Conservation (phyloP, 148 eudicot genomes). For the Pouteria glomerata region DNA sequence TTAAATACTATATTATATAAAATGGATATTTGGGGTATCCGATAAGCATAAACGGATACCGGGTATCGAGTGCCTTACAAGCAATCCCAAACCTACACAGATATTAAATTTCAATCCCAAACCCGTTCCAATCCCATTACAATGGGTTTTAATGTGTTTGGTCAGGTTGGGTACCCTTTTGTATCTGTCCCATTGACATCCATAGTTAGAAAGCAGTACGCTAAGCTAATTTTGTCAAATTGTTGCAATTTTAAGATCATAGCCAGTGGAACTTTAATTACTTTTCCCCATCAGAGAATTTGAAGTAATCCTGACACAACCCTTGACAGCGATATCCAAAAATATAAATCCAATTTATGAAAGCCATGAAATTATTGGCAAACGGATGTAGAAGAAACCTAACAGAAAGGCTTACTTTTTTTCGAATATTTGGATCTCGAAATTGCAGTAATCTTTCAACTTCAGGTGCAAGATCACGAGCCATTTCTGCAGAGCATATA, state of each 20-base stretch:
- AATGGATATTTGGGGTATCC: no score
- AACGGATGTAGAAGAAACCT: background rate
- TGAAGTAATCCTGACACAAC: background rate
- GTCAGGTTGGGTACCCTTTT: no score
- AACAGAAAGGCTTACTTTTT: constrained; percentile 56
- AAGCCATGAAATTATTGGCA: background rate
- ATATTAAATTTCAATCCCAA: no score
- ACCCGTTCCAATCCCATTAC: no score
- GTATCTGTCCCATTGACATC: no score
- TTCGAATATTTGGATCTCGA: constrained; percentile 95
- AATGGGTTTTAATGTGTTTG: no score
- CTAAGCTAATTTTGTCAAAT: constrained; percentile 4
- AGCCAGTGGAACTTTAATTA: background rate
- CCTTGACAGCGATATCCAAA: background rate
- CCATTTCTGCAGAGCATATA: constrained; percentile 98
- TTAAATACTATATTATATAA: no score
- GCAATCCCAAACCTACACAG: no score
- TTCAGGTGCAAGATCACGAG: constrained; percentile 98
- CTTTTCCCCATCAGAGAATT: constrained; percentile 1
- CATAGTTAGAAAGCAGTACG: background rate
- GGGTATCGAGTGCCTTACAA: no score
- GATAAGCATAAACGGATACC: no score
- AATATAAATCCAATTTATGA: background rate
- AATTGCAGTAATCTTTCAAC: constrained; percentile 90
- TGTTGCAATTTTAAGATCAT: background rate